Evolutionary conservation across 2,329 filamentous ascomycete genomes (phyloP), one percentile per base, ranked within the genome.

Genomic region (Arthrocladium fulminans): DNA sequence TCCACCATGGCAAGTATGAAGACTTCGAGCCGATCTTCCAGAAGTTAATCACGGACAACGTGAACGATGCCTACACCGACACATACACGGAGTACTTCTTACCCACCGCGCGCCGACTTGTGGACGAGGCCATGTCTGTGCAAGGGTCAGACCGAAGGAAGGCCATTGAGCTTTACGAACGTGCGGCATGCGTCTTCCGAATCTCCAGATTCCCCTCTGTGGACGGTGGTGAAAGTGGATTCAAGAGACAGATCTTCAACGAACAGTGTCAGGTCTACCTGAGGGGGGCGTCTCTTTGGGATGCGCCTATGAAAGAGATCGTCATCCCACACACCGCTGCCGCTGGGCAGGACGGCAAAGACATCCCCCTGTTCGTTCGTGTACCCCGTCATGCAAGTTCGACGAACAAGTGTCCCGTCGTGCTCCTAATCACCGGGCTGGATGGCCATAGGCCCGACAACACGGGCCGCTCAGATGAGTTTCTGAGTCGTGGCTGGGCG

Each of bases 1-100:
- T 88, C 71, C 84, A 88, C 69, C 84, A 88, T 64, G 79, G 80
- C 42, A 68, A 73, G 3, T 75, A 76, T 50, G 72, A 79, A 49
- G 84, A 88, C 64, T 87, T 88, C 59, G 74, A 77, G 56, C 81
- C 81, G 17, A 73, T 88, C 27, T 84, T 86, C 48, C 61, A 74
- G 13, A 68, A 75, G 46, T 67, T 88, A 41, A 77, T 82, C 40
- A 63, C 74, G 65, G 67, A 75, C 57, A 68, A 76, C 56, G 73
- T 82, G 62, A 79, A 83, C 61, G 80, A 86, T 57, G 80, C 79
- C 10, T 81, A 78, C 54, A 79, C 77, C 54, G 69, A 80, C 39
- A 74, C 67, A 17, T 88, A 86, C 65, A 85, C 84, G 1, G 63
- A 73, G 30, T 54, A 75, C 7, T 81, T 84, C 65, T 71, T 84